Base-by-base conservation (phyloP, 2,329 filamentous ascomycete species). In the Talaromyces albobiverticillius region DNA sequence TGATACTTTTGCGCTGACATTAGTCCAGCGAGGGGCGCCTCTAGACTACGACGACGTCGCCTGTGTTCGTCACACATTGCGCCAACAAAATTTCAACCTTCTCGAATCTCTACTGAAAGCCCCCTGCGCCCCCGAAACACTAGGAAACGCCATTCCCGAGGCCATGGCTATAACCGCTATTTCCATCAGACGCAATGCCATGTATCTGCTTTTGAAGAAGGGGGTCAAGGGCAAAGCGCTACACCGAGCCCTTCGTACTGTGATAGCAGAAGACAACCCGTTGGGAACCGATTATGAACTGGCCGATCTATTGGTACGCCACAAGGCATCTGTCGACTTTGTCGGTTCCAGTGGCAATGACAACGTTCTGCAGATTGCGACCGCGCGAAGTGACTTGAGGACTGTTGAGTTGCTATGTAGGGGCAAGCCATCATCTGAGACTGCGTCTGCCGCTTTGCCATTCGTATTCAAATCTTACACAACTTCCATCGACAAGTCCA, bases 281-380 rank as follows among this genome's bases (percentile, higher is more conserved):
- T 7, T 16, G 4, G 32, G 31, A 9, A 18, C 32, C 11, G 49
- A 51, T 43, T 51, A 49, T 32, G 46, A 49, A 22, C 13, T 51
- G 2, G 26, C 31, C 11, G 25, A 45, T 16, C 38, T 51, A 0
- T 25, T 51, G 16, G 34, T 45, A 18, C 38, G 41, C n/a, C 18
- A 45, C 38, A 42, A 45, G 14, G 49, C 49, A 14, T 51, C 49
- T 45, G 49, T 51, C 11, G 41, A 51, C n/a, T 51, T 32, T 14
- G 9, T 36, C 13, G 41, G 38, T 3, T 32, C 38, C 9, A 18
- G 20, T 36, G 38, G 26, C 6, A 51, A 51, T 26, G 26, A 26
- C 3, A 36, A 31, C 29, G 29, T 31, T 25, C 22, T 51, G 3
- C 38, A 51, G n/a, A 36, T 36, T 40, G 49, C 49, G 11, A 16